phyloP scores from a whole-genome alignment of 2,329 filamentous ascomycete species.

The Zasmidium citrigriseum region DNA sequence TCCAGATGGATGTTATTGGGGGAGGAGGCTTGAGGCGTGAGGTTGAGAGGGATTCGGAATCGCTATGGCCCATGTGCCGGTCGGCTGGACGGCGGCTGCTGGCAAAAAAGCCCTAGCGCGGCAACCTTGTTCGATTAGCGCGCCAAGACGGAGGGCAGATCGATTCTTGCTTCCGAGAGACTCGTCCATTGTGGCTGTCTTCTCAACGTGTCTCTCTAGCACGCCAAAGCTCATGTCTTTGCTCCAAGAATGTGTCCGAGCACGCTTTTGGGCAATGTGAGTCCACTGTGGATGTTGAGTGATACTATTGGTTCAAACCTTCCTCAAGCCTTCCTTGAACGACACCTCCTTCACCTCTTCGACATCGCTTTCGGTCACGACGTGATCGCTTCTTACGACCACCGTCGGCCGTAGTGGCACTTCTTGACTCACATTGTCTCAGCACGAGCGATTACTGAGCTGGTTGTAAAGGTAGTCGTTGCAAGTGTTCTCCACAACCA shows the following conservation, averaged over 20 bases:
- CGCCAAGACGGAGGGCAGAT: background rate
- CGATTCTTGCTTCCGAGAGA: background rate
- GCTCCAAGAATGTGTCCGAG: too few species aligned
- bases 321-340: background rate
- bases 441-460: too few species aligned
- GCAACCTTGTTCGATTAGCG: background rate
- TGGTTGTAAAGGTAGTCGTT: too few species aligned
- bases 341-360: background rate
- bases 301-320: background rate
- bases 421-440: background rate
- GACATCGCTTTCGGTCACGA: background rate
- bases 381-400: background rate
- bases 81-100: background rate
- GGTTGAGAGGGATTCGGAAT: background rate
- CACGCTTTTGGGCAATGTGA: too few species aligned
- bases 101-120: background rate
- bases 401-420: background rate
- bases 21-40: background rate
- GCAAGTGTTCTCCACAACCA: too few species aligned
- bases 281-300: background rate
- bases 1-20: too few species aligned
- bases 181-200: background rate
- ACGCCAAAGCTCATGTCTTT: too few species aligned
- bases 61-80: background rate
- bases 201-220: too few species aligned